Evolutionary conservation across 2,329 filamentous ascomycete species (phyloP), one percentile per base, ranked within the genome.

Genomic region (Tolypocladium endophyticum): DNA sequence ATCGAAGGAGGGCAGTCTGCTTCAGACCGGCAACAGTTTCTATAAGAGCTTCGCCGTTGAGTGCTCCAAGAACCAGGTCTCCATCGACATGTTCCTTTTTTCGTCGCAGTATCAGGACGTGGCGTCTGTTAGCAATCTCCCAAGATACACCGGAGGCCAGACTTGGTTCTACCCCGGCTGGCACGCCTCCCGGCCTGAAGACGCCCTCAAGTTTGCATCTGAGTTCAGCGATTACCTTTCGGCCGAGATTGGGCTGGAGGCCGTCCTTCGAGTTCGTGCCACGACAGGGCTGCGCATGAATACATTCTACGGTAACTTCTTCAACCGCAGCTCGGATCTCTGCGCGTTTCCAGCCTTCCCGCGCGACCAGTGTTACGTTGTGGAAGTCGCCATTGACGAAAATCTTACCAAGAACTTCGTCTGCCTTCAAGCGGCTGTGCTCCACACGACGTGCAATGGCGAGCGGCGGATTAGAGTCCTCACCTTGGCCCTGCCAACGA

Each of bases 21-120:
- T 99, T 58, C 93, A 97, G 73, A 97, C 94, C 0, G 89, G 86
- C 47, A 97, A 92, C 77, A 92, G 90, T 70, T 99, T 97, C 76
- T 99, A 97, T 82, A 99, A 99, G 81, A 96, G 90, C 69, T 99
- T 99, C 69, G 94, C 94, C 0, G 94, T 99, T 3, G 94, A 99
- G 72, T 99, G 94, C 75, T 97, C 92, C 43, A 99, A 99, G 79
- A 96, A 95, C 66, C 94, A 99, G 74, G 94, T 99, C 35, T 97
- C 92, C 0, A 92, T 99, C 66, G 92, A 97, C 73, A 97, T 97
- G 92, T 97, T 97, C 79, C 80, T 97, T 57, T 97, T 96, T 77
- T 94, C 90, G 4, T 92, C 91, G 20, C 90, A 94, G 71, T 97
- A 99, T 73, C 94, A 97, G 75, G 94, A 99, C 72, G 94, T 99